Conservation (phyloP, 257 asterid genomes). For the Gardenia jasminoides region DNA sequence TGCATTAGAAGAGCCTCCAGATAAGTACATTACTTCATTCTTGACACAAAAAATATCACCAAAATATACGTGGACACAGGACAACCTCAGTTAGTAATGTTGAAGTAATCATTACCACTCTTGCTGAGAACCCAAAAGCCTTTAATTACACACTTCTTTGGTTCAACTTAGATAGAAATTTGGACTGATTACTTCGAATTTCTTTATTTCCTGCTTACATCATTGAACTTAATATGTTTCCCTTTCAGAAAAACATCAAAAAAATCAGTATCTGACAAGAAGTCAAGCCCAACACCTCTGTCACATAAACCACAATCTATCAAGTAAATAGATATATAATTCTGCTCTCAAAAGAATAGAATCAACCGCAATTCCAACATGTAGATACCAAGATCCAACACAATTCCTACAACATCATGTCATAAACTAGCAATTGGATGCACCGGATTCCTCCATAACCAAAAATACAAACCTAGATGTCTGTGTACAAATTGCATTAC, state of each 20-base stretch:
- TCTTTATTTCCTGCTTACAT: too few species aligned
- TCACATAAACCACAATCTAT: neutral
- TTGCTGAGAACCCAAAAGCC: neutral
- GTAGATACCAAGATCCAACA: constrained; percentile 1
- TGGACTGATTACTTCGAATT: neutral
- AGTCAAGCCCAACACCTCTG: too few species aligned
- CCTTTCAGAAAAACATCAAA: too few species aligned
- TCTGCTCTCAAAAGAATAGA: neutral
- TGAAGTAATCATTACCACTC: too few species aligned
- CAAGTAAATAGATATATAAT: neutral
- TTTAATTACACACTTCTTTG: neutral
- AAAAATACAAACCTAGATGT: neutral
- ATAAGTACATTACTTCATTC: neutral
- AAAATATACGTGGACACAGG: neutral
- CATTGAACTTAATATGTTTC: neutral
- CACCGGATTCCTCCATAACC: neutral
- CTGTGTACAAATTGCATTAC: neutral
- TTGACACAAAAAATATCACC: neutral
- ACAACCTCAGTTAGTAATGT: neutral
- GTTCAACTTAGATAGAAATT: too few species aligned
- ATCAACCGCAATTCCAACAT: neutral
- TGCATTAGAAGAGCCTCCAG: neutral
- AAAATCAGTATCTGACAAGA: too few species aligned
- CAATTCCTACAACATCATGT: neutral
- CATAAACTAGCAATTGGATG: neutral